Evolutionary conservation across 768 basidiomycete species (phyloP), one percentile per base, ranked within the genome.

Genomic region (Pisolithus albus): DNA sequence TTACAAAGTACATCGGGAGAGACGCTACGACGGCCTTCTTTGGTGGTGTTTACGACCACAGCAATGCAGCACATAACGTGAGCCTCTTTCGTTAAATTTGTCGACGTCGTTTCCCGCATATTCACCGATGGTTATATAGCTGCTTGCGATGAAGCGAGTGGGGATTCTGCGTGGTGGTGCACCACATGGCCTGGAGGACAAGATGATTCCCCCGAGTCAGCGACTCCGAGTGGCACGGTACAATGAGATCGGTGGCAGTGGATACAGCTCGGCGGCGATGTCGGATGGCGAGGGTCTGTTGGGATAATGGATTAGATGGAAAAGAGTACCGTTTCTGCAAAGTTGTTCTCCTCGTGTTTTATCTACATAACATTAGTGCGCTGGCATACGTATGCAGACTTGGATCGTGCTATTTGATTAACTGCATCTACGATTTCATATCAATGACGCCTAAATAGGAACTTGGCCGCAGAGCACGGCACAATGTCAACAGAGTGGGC

Each of bases 21-120:
- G 93, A 95, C 61, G 92, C 88, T 3, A 92, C 92, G 3, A 89
- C 90, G 0, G 92, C 92, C 6, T 96, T 95, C 77, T 93, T 95
- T 61, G 93, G 93, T 55, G 89, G 88, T 53, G 85, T 92, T 1
- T 91, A 91, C 61, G 87, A 88, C 58, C 90, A 92, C 62, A 89
- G 86, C 28, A 92, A 92, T 63, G 87, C 88, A 42, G 88, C 90
- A 6, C 88, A 92, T 66, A 91, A 92, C 61, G 83, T 85, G 61
- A 36, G 83, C 69, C 2, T 34, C 7, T n/a, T n/a, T 7, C 1
- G 5, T 1, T 30, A 5, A 23, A 0, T 16, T 2, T 48, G 16
- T 19, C 1, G 26, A 19, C 7, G 13, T 24, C 3, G 36, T 54
- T 19, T 11, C 19, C 3, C 40, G 4, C 2, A 34, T 54, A 4